Conservation (phyloP, 2,329 filamentous ascomycete genomes). For the Stemphylium beticola region DNA sequence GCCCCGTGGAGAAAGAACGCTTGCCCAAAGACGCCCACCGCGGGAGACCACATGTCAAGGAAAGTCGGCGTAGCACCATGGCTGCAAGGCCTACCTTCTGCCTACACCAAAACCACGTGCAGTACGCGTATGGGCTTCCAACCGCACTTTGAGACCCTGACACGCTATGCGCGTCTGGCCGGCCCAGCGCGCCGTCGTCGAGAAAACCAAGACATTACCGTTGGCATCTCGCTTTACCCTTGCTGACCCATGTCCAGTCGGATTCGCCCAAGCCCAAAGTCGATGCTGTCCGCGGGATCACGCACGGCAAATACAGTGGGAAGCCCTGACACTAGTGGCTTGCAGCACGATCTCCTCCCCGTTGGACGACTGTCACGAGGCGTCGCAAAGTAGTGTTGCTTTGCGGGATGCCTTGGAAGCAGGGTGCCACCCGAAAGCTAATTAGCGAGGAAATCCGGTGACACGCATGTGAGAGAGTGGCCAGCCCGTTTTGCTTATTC, state of each 20-base stretch:
- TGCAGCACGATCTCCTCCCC: conserved; percentile 15
- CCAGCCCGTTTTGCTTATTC: conserved; percentile 19
- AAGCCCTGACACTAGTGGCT: conserved; percentile 16
- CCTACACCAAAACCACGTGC: neutral
- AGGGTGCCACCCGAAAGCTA: conserved; percentile 17
- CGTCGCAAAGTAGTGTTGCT: conserved; percentile 23
- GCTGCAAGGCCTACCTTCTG: neutral
- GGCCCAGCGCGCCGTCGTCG: conserved; percentile 13
- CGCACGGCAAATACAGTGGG: conserved; percentile 9
- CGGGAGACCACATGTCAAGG: neutral
- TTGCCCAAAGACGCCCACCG: neutral
- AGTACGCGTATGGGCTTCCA: neutral
- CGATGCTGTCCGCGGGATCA: conserved; percentile 1
- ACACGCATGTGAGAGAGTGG: conserved; percentile 34
- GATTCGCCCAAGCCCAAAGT: conserved; percentile 1
- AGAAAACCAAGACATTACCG: conserved; percentile 6
- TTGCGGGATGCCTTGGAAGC: conserved; percentile 17
- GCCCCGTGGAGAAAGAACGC: conserved; percentile 8
- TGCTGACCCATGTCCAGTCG: neutral
- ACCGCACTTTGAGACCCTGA: conserved; percentile 1
- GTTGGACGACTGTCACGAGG: conserved; percentile 19
- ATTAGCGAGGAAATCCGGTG: conserved; percentile 14
- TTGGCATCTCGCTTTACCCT: neutral
- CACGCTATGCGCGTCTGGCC: conserved; percentile 3
- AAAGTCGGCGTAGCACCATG: neutral